Conservation (phyloP, 768 basidiomycete species). For the Leccinum subtestaceum region DNA sequence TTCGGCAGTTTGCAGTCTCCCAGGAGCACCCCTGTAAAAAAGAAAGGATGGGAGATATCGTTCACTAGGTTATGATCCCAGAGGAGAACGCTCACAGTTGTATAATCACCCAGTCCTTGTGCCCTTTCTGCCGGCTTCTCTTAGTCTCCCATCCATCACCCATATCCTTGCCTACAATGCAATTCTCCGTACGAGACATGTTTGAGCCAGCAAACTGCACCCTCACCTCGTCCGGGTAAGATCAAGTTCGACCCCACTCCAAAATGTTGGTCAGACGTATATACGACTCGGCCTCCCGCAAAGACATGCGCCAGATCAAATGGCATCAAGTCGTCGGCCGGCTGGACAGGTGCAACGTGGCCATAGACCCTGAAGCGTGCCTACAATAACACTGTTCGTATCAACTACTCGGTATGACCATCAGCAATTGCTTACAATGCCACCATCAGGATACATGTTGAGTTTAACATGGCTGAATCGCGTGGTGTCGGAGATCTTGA, state of each 20-base stretch:
- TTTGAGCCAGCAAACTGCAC: neutral
- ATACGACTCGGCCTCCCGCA: conserved; percentile 80
- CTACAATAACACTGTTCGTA: conserved; percentile 37
- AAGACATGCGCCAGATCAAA: conserved; percentile 93
- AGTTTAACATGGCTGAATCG: conserved; percentile 81
- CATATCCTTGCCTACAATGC: conserved; percentile 72
- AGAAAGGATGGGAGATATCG: neutral
- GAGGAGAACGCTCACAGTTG: conserved; percentile 58
- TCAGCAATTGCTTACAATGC: conserved; percentile 57
- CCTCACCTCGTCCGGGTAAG: conserved; percentile 76
- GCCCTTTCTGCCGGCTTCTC: conserved; percentile 72
- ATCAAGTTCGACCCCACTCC: conserved; percentile 89
- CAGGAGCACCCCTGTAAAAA: conserved; percentile 61
- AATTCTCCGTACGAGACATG: neutral
- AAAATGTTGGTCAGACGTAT: conserved; percentile 92
- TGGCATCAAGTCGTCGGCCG: conserved; percentile 40
- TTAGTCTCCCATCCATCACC: conserved; percentile 99
- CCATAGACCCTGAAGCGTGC: conserved; percentile 94
- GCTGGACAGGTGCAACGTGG: conserved; percentile 62
- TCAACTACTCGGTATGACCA: neutral
- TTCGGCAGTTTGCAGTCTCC: conserved; percentile 72
- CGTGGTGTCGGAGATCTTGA: conserved; percentile 57
- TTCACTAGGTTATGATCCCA: neutral
- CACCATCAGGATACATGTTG: conserved; percentile 95
- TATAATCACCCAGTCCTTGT: conserved; percentile 90